These are phyloP conservation scores for Sanguinoderma infundibulare DNA, from an alignment of 1,284 basidiomycete genomes.

Conservation along the genomic window DNA sequence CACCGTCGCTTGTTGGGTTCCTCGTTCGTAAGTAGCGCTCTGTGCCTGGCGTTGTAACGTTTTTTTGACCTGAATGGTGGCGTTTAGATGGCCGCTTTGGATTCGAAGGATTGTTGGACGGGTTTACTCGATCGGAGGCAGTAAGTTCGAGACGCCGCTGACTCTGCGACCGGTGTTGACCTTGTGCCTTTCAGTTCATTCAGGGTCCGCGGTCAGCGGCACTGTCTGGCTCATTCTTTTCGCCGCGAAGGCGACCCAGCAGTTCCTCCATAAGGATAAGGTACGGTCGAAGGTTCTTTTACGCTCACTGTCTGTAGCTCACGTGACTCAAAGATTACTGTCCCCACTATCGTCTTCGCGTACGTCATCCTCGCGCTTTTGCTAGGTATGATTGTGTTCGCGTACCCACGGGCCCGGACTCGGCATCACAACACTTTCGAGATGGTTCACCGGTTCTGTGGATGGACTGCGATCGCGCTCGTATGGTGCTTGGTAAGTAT, in stretches of 20 bases:
- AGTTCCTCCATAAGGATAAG: conserved; percentile 44
- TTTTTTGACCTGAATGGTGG: not conserved
- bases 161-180: not conserved
- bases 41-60: not conserved
- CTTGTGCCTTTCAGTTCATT: conserved; percentile 44
- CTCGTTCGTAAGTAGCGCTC: conserved; percentile 45
- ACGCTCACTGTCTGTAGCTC: not conserved
- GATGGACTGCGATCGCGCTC: conserved; percentile 55
- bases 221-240: conserved; percentile 56
- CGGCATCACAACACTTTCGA: conserved; percentile 56
- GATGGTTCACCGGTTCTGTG: conserved; percentile 55
- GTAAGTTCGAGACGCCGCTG: conserved; percentile 28
- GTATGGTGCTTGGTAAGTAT: conserved; percentile 55
- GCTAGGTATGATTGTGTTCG: conserved; percentile 50
- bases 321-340: conserved; percentile 39
- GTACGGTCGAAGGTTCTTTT: conserved; percentile 31
- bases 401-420: conserved; percentile 49
- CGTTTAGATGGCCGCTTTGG: conserved; percentile 52
- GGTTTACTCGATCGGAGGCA: conserved; percentile 59
- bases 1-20: conserved; percentile 51
- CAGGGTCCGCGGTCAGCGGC: conserved; percentile 56
- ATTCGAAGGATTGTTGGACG: conserved; percentile 55
- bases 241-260: conserved; percentile 54
- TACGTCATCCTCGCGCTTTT: conserved; percentile 54
- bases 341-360: conserved; percentile 52